These are phyloP conservation scores for Pseudomassariella vexata DNA, from an alignment of 2,329 filamentous ascomycete species.

Conservation along the genomic window DNA sequence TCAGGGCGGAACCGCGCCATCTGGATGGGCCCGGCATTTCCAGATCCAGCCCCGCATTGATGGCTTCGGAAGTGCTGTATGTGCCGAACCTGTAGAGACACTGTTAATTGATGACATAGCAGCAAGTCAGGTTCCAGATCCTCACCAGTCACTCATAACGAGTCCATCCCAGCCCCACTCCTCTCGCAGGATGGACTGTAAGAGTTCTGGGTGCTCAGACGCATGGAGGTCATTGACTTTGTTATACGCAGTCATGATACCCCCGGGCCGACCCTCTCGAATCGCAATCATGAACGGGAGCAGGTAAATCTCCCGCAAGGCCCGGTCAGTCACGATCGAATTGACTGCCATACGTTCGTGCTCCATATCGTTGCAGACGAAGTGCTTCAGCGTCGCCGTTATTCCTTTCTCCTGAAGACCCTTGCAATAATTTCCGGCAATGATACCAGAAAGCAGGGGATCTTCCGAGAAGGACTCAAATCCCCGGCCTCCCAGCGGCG, in stretches of 20 bases:
- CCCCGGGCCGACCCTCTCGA: conserved; percentile 42
- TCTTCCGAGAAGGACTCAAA: conserved; percentile 56
- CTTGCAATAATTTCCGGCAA: conserved; percentile 44
- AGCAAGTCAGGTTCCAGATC: conserved; percentile 34
- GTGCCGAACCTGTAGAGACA: conserved; percentile 36
- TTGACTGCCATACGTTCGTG: conserved; percentile 51
- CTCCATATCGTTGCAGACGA: conserved; percentile 57
- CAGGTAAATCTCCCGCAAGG: conserved; percentile 52
- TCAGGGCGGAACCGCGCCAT: conserved; percentile 41
- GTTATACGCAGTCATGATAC: conserved; percentile 57
- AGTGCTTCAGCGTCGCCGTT: conserved; percentile 53
- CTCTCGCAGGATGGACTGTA: conserved; percentile 46
- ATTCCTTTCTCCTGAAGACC: conserved; percentile 53
- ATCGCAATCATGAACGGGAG: conserved; percentile 52
- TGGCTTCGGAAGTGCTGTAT: conserved; percentile 45
- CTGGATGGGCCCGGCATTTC: conserved; percentile 54
- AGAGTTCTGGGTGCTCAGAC: conserved; percentile 44
- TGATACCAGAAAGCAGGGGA: conserved; percentile 48
- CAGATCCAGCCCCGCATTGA: conserved; percentile 50
- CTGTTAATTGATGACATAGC: conserved; percentile 42
- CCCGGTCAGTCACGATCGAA: conserved; percentile 46
- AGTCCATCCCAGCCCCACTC: conserved; percentile 55
- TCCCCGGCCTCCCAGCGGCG: conserved; percentile 52
- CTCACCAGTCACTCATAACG: conserved; percentile 53
- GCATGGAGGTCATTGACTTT: conserved; percentile 47